These are phyloP conservation scores for Pichia manshurica DNA, from an alignment of 805 yeast species.

Conservation along the genomic window DNA sequence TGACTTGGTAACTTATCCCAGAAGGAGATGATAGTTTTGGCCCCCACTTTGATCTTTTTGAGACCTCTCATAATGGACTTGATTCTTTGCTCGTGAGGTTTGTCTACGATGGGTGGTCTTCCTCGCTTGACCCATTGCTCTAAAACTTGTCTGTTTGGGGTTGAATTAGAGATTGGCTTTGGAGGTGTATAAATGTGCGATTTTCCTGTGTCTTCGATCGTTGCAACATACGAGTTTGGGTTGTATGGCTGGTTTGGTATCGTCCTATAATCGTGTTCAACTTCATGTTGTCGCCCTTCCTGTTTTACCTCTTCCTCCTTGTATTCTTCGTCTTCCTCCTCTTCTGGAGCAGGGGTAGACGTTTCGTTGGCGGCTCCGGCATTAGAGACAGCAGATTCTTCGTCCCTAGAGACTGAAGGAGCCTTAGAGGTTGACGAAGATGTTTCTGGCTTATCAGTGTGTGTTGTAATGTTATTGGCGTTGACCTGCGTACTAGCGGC, in stretches of 20 bases:
- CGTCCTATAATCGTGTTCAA: conserved; percentile 19
- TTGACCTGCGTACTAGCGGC: not conserved
- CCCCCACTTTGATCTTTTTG: conserved; percentile 61
- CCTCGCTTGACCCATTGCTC: conserved; percentile 66
- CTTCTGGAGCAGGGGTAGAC: not conserved
- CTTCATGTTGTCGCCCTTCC: conserved; percentile 13
- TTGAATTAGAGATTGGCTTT: conserved; percentile 14
- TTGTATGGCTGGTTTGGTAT: conserved; percentile 21
- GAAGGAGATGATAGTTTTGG: conserved; percentile 38
- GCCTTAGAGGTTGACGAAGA: too few relatives aligned
- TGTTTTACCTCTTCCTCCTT: conserved; percentile 15
- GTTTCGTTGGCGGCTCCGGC: not conserved
- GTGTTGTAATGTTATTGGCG: not conserved
- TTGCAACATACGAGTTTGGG: conserved; percentile 25
- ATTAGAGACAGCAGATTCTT: too few relatives aligned
- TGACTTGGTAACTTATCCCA: conserved; percentile 82
- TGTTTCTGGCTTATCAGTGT: too few relatives aligned
- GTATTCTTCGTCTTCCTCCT: not conserved
- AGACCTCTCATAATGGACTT: conserved; percentile 78
- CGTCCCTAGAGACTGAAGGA: too few relatives aligned
- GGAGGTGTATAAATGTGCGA: conserved; percentile 28
- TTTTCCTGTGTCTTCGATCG: conserved; percentile 24
- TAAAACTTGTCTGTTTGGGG: conserved; percentile 22
- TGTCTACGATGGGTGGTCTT: conserved; percentile 85
- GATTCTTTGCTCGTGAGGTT: conserved; percentile 87